Percentiles rank a stretch among this genome's conserved stretches.
These are phyloP conservation scores for Gracilaria domingensis DNA, from an alignment of 23 red algal species.

Conservation along the genomic window DNA sequence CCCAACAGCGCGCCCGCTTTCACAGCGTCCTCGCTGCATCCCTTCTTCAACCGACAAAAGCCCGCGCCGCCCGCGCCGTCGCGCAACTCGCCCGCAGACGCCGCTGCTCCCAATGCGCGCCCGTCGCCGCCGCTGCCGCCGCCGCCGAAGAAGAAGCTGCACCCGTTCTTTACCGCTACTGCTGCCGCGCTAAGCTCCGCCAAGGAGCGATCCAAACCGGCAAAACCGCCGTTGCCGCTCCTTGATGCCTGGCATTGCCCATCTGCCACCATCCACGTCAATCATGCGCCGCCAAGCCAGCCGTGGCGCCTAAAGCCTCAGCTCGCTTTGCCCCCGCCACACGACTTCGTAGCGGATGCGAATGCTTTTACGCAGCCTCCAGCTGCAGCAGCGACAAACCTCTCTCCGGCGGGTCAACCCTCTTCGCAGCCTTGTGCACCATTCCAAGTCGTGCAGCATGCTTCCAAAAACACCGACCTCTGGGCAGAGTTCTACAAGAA, in stretches of 20 bases:
- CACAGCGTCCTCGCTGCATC: neutral
- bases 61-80: neutral
- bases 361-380: neutral
- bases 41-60: neutral
- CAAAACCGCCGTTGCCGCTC: neutral
- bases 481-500: conserved; percentile 60
- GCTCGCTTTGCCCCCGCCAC: neutral
- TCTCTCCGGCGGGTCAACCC: neutral
- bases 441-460: neutral
- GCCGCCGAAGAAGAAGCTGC: conserved; percentile 43
- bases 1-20: neutral
- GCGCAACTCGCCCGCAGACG: neutral
- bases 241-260: conserved; percentile 34
- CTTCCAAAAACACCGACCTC: conserved; percentile 10
- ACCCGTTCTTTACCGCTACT: conserved; percentile 61
- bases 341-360: neutral
- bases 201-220: conserved; percentile 31
- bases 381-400: neutral
- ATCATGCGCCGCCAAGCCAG: conserved; percentile 4
- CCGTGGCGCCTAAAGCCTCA: neutral
- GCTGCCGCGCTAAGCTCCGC: conserved; percentile 41
- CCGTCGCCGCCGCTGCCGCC: neutral
- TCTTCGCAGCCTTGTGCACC: neutral
- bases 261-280: conserved; percentile 62
- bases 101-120: neutral